phyloP scores from a whole-genome alignment of 2,329 filamentous ascomycete genomes.

The Neopestalotiopsis rosae region DNA sequence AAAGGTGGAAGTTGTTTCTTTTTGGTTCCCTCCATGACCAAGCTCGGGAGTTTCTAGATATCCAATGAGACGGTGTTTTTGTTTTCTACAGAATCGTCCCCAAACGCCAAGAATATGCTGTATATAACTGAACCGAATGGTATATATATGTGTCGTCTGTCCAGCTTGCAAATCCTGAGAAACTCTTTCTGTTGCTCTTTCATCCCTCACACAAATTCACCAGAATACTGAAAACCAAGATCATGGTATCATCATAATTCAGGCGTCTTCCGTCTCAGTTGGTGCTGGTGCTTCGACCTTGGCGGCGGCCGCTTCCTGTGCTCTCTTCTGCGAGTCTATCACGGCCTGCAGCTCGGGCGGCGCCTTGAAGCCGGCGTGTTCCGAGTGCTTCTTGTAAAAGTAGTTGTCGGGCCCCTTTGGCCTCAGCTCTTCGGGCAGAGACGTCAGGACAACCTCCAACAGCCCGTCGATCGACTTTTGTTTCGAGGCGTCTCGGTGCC shows the following conservation, averaged over 20 bases:
- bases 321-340: slow-evolving; percentile 59
- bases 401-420: slow-evolving; percentile 72
- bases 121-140: not conserved
- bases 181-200: not conserved
- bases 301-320: slow-evolving; percentile 42
- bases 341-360: slow-evolving; percentile 64
- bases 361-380: slow-evolving; percentile 81
- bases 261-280: not conserved
- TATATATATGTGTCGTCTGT: too few relatives aligned
- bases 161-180: not conserved
- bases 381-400: slow-evolving; percentile 88
- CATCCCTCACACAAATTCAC: too few relatives aligned
- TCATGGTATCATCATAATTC: not conserved
- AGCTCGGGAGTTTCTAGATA: not conserved
- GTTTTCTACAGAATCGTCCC: not conserved
- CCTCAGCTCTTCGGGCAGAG: slow-evolving; percentile 73
- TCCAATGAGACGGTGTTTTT: not conserved
- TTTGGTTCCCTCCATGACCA: not conserved
- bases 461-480: slow-evolving; percentile 78
- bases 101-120: slow-evolving; percentile 4
- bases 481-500: slow-evolving; percentile 89
- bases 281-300: slow-evolving; percentile 28
- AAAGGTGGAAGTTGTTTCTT: too few relatives aligned
- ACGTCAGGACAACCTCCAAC: slow-evolving; percentile 73
- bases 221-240: too few relatives aligned